Conservation (phyloP, 2,329 filamentous ascomycete genomes). For the Epichloe scottii region DNA sequence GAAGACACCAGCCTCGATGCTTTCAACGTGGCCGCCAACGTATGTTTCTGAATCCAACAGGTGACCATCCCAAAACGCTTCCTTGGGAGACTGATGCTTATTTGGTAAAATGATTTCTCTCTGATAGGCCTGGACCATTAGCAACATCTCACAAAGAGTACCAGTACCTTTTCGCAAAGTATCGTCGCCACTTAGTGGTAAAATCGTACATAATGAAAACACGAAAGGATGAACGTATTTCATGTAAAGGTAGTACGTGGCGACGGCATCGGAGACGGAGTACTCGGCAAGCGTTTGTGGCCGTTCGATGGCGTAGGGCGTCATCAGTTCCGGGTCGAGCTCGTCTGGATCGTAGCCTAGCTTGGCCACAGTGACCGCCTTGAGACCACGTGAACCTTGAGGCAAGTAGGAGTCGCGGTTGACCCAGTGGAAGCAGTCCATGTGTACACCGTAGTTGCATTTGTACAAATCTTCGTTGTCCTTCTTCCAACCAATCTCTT, state of each 20-base stretch:
- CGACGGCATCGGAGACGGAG: constrained; percentile 96
- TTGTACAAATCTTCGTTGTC: constrained; percentile 94
- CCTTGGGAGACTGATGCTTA: constrained; percentile 83
- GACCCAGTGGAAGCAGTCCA: constrained; percentile 99
- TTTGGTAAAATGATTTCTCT: constrained; percentile 88
- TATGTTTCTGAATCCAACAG: constrained; percentile 95
- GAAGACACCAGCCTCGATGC: constrained; percentile 97
- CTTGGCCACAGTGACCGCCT: constrained; percentile 95
- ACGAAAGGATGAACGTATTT: constrained; percentile 99
- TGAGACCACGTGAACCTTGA: constrained; percentile 91
- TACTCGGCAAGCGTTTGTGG: constrained; percentile 95
- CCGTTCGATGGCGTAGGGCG: constrained; percentile 74
- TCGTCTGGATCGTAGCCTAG: constrained; percentile 97
- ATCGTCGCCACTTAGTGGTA: constrained; percentile 86
- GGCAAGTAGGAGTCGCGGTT: constrained; percentile 97
- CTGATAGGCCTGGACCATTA: constrained; percentile 97
- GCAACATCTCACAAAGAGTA: constrained; percentile 96
- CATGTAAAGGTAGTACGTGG: constrained; percentile 99
- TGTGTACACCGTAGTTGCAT: constrained; percentile 89
- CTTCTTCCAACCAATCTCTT: constrained; percentile 92
- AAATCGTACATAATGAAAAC: constrained; percentile 94
- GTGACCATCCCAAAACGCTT: constrained; percentile 95
- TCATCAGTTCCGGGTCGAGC: constrained; percentile 95
- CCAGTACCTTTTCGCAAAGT: constrained; percentile 90
- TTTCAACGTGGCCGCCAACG: constrained; percentile 95